Evolutionary conservation across 2,329 filamentous ascomycete genomes (phyloP).

Genomic region (Hypoxylon sp.): DNA sequence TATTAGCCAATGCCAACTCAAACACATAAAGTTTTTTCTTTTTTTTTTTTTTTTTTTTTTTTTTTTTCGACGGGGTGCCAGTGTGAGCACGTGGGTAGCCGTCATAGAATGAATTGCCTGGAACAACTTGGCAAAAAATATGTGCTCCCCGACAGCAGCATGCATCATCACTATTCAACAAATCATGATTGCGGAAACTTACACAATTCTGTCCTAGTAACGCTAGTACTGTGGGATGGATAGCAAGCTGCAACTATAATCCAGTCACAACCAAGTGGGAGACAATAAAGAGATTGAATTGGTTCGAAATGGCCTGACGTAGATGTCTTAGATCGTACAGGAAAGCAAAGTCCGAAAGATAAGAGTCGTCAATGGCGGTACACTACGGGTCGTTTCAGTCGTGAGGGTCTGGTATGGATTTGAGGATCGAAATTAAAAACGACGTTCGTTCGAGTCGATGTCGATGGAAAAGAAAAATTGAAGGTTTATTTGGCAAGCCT

Average conservation of each 20-base stretch:
- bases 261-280: constrained; percentile 18
- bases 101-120: constrained; percentile 5
- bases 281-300: constrained; percentile 13
- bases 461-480: constrained; percentile 8
- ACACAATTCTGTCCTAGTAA: constrained; percentile 23
- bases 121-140: constrained; percentile 12
- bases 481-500: constrained; percentile 17
- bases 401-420: too few relatives aligned
- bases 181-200: constrained; percentile 31
- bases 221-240: constrained; percentile 25
- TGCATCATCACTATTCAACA: constrained; percentile 6
- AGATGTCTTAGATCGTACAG: constrained; percentile 17
- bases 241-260: constrained; percentile 18
- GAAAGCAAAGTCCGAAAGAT: constrained; percentile 29
- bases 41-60: too few relatives aligned
- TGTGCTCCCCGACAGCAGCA: too few relatives aligned
- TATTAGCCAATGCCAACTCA: too few relatives aligned
- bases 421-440: too few relatives aligned
- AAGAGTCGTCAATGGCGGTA: constrained; percentile 35
- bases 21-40: too few relatives aligned
- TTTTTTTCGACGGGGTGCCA: too few relatives aligned
- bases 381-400: too few relatives aligned
- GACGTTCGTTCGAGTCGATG: background rate
- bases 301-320: constrained; percentile 16
- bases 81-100: too few relatives aligned